Evolutionary conservation across 495 filamentous ascomycete species (phyloP), one percentile per base, ranked within the genome.

Genomic region (Neurospora sublineolata): DNA sequence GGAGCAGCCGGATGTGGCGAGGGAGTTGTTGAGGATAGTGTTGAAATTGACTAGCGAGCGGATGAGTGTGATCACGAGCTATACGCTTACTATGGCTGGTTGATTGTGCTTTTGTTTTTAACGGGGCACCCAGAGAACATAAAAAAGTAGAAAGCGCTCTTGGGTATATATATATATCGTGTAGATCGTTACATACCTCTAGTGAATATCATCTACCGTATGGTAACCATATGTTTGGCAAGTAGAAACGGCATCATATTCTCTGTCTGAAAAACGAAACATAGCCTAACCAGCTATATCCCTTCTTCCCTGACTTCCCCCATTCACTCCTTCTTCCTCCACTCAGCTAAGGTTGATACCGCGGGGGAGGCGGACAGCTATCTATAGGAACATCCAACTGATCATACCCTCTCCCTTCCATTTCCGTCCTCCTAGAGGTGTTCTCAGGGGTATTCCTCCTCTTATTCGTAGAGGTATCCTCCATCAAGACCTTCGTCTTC

Each of bases 11-110:
- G 91, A 93, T 36, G 88, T 96, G 46, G 94, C 93, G 67, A 86
- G 86, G 77, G 95, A 99, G 82, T 73, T 99, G 75, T 78, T 99
- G 78, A 90, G 90, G 74, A 87, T 97, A 33, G 89, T 88, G 68
- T 80, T 99, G 77, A 97, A 95, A 83, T 78, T 97, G 77, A 97
- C 92, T 42, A 93, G 89, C 67, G 94, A 97, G 84, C 83, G 94
- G 75, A 94, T 97, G 92, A 88, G 90, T 76, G 91, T 93, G 67
- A 94, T 99, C 79, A 97, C 94, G 27, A 79, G 79, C 44, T 85
- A 85, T 75, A 84, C 82, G 11, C 41, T 82, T 44, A 79, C 79
- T 18, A 77, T 79, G 76, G 80, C 78, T 60, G 80, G 79, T 37
- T 81, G 60, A 73, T n/a, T 8, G 18, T 20, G 37, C 11, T 71